Percentiles rank a stretch among this genome's conserved stretches.
phyloP scores from a whole-genome alignment of 768 basidiomycete genomes.

The Kwoniella dendrophila region DNA sequence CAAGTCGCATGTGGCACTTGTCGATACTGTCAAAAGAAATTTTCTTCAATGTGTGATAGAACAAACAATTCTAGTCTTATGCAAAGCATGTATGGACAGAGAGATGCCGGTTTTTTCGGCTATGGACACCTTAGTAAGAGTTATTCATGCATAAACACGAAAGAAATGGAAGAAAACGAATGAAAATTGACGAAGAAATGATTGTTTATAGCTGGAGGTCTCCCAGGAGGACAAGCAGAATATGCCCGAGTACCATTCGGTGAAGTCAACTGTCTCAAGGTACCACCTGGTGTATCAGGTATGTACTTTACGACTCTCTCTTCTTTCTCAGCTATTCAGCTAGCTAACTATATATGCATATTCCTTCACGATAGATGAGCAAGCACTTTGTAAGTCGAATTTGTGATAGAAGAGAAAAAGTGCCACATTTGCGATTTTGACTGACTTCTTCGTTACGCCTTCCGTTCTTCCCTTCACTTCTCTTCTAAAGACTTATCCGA shows the following conservation, averaged over 20 bases:
- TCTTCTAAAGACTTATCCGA: slow-evolving; percentile 55
- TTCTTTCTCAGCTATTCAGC: neutral
- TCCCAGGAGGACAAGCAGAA: slow-evolving; percentile 75
- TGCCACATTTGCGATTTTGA: neutral
- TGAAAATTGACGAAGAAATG: no score
- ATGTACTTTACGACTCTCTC: slow-evolving; percentile 58
- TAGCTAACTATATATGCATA: slow-evolving; percentile 3
- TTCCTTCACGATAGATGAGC: slow-evolving; percentile 27
- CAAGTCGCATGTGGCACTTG: slow-evolving; percentile 75
- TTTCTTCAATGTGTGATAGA: slow-evolving; percentile 72
- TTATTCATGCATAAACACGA: neutral
- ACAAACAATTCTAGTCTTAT: slow-evolving; percentile 68
- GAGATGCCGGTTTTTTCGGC: slow-evolving; percentile 68
- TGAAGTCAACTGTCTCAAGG: slow-evolving; percentile 69
- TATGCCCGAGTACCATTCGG: slow-evolving; percentile 67
- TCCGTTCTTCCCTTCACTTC: slow-evolving; percentile 3
- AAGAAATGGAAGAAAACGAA: neutral
- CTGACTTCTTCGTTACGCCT: no score
- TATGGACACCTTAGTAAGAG: slow-evolving; percentile 50
- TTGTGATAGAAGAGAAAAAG: neutral
- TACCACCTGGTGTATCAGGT: slow-evolving; percentile 68
- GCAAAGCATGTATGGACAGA: slow-evolving; percentile 55
- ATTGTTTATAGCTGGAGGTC: slow-evolving; percentile 58
- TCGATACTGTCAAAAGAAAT: slow-evolving; percentile 71
- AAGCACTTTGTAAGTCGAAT: slow-evolving; percentile 35